Evolutionary conservation across 768 basidiomycete species (phyloP).

Genomic region (Lactifluus hygrophoroides): DNA sequence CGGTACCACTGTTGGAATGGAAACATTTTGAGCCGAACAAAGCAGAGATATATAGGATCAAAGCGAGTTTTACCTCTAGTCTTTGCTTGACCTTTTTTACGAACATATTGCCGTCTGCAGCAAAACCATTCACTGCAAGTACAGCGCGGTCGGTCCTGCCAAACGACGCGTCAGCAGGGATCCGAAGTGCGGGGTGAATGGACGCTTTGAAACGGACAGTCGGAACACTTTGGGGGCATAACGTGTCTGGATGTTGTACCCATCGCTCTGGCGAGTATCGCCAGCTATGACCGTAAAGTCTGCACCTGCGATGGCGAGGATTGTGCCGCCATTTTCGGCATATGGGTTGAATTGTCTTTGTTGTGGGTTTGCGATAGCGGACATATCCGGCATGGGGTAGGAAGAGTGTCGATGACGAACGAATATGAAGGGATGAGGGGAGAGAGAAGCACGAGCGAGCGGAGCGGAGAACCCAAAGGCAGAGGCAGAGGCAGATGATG

Average conservation of each 20-base stretch:
- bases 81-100: conserved; percentile 95
- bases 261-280: conserved; percentile 93
- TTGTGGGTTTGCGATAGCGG: conserved; percentile 28
- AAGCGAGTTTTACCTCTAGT: conserved; percentile 64
- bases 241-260: conserved; percentile 96
- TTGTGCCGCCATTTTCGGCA: conserved; percentile 90
- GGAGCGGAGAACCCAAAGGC: neutral
- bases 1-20: conserved; percentile 73
- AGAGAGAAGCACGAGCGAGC: neutral
- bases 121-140: conserved; percentile 93
- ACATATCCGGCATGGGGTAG: conserved; percentile 18
- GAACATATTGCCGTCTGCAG: conserved; percentile 95
- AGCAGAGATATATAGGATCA: neutral
- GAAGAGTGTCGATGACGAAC: neutral
- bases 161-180: conserved; percentile 4
- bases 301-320: conserved; percentile 89
- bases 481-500: too few species aligned
- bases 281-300: conserved; percentile 94
- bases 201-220: conserved; percentile 51
- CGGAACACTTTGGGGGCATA: conserved; percentile 94
- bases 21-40: neutral
- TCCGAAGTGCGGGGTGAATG: neutral
- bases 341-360: conserved; percentile 79
- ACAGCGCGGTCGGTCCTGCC: conserved; percentile 84
- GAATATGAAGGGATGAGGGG: neutral